These are phyloP conservation scores for Pestalotiopsis sp. DNA, from an alignment of 2,329 filamentous ascomycete genomes.

Conservation along the genomic window DNA sequence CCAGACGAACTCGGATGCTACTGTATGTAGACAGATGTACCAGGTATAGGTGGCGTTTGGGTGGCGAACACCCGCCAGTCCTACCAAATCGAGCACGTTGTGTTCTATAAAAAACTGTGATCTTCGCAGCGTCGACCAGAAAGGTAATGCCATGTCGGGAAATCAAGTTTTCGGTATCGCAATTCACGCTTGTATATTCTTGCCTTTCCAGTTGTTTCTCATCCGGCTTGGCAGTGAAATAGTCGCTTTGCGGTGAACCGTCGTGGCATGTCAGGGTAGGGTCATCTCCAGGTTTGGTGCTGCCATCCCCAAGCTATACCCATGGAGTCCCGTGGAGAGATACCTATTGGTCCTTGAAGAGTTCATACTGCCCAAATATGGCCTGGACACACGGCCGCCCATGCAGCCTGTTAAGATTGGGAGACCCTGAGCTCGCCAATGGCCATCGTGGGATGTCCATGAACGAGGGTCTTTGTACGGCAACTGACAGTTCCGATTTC, in stretches of 20 bases:
- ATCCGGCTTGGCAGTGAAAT: conserved; percentile 3
- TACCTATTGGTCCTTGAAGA: not conserved
- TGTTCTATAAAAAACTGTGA: conserved; percentile 1
- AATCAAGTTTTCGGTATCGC: conserved; percentile 3
- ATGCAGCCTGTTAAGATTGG: not conserved
- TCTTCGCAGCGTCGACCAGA: not conserved
- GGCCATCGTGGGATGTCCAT: not conserved
- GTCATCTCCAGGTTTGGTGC: not conserved
- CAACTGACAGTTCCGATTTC: conserved; percentile 5
- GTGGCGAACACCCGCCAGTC: not conserved
- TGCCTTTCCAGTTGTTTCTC: not conserved
- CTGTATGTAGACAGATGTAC: no score
- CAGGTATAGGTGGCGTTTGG: not conserved
- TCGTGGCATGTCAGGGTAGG: conserved; percentile 7
- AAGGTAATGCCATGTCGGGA: not conserved
- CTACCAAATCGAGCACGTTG: not conserved
- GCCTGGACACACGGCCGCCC: not conserved
- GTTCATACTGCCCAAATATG: not conserved
- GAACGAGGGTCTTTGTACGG: not conserved
- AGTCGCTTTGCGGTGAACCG: conserved; percentile 2
- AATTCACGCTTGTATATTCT: not conserved
- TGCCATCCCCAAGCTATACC: not conserved
- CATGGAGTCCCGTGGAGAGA: not conserved
- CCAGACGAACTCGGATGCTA: not conserved
- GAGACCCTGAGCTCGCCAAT: not conserved